Percentiles rank a stretch among this genome's conserved stretches.
Conservation (phyloP, 176 grass and related monocot species). For the Pontederia crassipes region DNA sequence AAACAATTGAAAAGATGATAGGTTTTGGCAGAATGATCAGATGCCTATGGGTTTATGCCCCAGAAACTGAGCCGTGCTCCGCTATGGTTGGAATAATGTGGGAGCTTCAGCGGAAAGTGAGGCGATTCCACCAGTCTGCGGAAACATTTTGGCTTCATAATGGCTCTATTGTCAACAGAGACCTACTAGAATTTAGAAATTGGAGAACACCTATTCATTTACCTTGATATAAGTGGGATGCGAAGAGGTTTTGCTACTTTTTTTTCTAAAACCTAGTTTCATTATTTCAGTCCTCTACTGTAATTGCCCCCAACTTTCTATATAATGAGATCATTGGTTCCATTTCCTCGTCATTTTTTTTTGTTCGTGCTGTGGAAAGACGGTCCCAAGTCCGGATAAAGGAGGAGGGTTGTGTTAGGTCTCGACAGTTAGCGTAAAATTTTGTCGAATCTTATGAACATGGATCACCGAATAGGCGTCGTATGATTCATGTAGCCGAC, state of each 20-base stretch:
- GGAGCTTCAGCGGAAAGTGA: constrained; percentile 75
- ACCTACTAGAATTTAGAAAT: constrained; percentile 48
- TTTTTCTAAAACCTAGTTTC: too few species aligned
- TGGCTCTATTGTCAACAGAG: constrained; percentile 60
- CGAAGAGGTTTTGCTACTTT: background rate
- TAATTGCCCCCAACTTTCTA: too few species aligned
- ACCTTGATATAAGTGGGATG: constrained; percentile 22
- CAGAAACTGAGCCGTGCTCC: constrained; percentile 51
- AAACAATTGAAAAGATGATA: constrained; percentile 65
- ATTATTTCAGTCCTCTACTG: too few species aligned
- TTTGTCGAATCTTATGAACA: too few species aligned
- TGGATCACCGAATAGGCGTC: too few species aligned
- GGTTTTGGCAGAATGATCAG: constrained; percentile 43
- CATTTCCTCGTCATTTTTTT: too few species aligned
- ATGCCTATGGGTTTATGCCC: constrained; percentile 75
- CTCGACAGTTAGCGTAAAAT: too few species aligned
- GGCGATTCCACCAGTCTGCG: constrained; percentile 60
- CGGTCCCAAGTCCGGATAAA: too few species aligned
- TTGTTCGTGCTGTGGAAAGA: too few species aligned
- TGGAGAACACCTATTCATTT: constrained; percentile 74
- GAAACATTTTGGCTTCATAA: constrained; percentile 98
- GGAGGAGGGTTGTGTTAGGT: too few species aligned
- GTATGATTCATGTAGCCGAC: too few species aligned
- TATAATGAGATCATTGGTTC: too few species aligned
- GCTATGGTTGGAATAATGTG: constrained; percentile 77